Base-by-base conservation (phyloP, 345 rosid genomes). In the Arabis hirsuta region DNA sequence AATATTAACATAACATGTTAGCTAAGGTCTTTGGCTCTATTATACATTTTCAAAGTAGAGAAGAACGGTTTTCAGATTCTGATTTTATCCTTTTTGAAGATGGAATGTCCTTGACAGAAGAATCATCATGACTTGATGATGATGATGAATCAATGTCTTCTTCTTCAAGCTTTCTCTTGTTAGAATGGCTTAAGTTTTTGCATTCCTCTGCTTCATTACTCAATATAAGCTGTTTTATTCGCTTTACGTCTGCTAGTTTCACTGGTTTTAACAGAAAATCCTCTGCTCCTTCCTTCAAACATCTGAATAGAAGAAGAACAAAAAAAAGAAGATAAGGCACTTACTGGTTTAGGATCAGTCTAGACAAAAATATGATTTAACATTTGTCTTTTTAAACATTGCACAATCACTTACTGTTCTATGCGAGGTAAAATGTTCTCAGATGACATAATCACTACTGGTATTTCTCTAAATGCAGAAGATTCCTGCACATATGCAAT, bases 261-360 rank as follows among this genome's bases (percentile, higher is more conserved):
- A 92, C 93, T 1, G 98, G 98, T 83, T 92, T 92, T 19, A 91
- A 70, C 13, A 92, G 29, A 60, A 81, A 92, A 5, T 87, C 96
- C 81, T 92, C 96, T 9, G 96, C 98, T 19, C 96, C 98, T 86
- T 90, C 96, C 58, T 90, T 92, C 65, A 91, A 76, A 74, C 97
- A 91, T 65, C 96, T 89, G 69, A 0, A 53, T 24, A 68, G 0
- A 38, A 36, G 24, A 22, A 22, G 0, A 38, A 36, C 16, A 16
- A 16, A 2, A 36, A 11, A 7, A 34, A 58, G 36, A 47, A 8
- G 32, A 55, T 45, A 39, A 53, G 44, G 9, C 34, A 59, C 63
- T 16, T 16, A 32, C 9, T 29, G 31, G 45, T 26, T 74, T 52
- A 67, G 60, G 20, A 51, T 41, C 67, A 65, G 10, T 9, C 1